Evolutionary conservation across 345 rosid species (phyloP).

Genomic region (Syzygium jambos): DNA sequence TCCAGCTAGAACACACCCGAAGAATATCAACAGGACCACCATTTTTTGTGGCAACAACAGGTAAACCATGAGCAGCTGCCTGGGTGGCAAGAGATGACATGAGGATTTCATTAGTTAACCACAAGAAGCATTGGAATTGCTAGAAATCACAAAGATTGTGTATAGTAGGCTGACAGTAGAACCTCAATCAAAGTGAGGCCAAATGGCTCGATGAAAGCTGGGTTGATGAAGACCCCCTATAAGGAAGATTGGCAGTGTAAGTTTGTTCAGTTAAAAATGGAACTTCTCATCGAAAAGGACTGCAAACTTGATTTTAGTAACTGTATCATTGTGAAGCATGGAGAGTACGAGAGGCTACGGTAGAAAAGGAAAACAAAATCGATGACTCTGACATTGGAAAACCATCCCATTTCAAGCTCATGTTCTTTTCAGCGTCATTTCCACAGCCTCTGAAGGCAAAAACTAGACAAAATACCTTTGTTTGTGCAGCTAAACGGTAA

Average conservation of each 20-base stretch:
- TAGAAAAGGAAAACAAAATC: neutral
- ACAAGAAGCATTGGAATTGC: neutral
- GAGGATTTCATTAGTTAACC: neutral
- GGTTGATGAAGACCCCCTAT: constrained; percentile 91
- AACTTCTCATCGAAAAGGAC: neutral
- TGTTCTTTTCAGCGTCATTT: neutral
- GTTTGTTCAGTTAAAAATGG: neutral
- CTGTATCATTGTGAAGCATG: neutral
- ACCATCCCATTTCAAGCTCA: neutral
- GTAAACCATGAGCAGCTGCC: constrained; percentile 91
- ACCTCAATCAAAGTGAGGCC: constrained; percentile 93
- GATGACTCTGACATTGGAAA: neutral
- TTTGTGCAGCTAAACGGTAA: constrained; percentile 93
- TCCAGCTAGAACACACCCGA: constrained; percentile 23
- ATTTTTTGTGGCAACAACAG: constrained; percentile 82
- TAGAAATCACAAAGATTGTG: neutral
- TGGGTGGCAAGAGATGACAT: constrained; percentile 12
- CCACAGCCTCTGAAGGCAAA: neutral
- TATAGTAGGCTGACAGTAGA: neutral
- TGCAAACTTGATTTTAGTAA: neutral
- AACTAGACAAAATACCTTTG: constrained; percentile 49
- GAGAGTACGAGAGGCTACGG: neutral
- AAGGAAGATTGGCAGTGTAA: neutral
- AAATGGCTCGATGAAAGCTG: constrained; percentile 89
- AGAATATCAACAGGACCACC: constrained; percentile 92